Base-by-base conservation (phyloP, 495 filamentous ascomycete genomes). In the Hypoxylon crocopeplum region DNA sequence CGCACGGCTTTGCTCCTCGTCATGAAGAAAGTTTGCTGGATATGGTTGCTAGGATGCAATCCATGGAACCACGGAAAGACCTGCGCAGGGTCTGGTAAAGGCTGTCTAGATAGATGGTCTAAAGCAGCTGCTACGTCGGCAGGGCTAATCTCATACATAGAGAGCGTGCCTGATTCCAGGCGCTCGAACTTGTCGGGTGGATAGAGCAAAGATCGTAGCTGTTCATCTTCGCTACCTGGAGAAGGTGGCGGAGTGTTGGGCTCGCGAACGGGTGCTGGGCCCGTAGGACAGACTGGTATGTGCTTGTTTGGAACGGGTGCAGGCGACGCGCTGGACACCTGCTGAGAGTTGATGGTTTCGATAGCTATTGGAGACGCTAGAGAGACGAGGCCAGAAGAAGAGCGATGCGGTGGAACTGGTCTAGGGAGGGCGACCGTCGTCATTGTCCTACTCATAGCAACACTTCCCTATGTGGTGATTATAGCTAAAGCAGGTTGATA, bases 21-120 rank as follows among this genome's bases (percentile, higher is more conserved):
- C 49, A 85, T 84, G 73, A 98, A 97, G 77, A 97, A 97, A 12
- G 87, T 85, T 51, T 92, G 79, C 68, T 98, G 94, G 48, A 96
- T 80, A 36, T 90, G 86, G 66, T 98, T 98, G 48, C 86, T 83
- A 2, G 88, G 86, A 63, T 98, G 93, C n/a, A 98, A 75, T 16
- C 94, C 94, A 76, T 98, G 94, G 7, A 97, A 80, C 94, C 94
- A 98, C n/a, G 94, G 94, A 66, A 97, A 98, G 62, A 97, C 87
- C 56, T 84, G 81, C 7, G 84, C 79, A 1, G 95, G 86, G 55
- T 96, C 89, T 7, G 94, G 93, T 17, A 97, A 73, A 8, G 89
- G 85, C 62, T 95, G 91, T 2, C 84, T 81, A 0, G 93, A 82
- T 50, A 84, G 72, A 56, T 93, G 82, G 56, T 93, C 84, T 7